Evolutionary conservation across 371 early-diverging fungal genomes (phyloP).

Genomic region (Chytridiales sp.): DNA sequence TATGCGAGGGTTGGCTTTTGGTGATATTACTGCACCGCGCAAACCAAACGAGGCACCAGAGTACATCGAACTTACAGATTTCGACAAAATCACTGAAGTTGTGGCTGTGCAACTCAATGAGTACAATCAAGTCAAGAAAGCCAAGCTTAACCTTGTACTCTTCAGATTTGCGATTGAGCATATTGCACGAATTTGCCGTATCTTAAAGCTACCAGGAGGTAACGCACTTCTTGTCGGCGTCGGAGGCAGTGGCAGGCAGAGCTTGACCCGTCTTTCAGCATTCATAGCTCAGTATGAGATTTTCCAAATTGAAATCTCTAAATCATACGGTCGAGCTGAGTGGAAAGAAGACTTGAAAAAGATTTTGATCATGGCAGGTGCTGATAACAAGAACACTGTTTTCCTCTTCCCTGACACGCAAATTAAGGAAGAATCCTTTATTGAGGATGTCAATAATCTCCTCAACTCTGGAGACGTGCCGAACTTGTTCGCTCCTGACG

Average conservation of each 20-base stretch:
- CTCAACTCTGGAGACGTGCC: constrained; percentile 60
- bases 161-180: constrained; percentile 63
- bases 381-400: constrained; percentile 49
- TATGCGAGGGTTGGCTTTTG: constrained; percentile 50
- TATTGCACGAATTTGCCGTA: constrained; percentile 50
- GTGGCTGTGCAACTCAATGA: constrained; percentile 42
- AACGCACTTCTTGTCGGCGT: constrained; percentile 59
- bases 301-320: constrained; percentile 58
- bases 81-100: constrained; percentile 44
- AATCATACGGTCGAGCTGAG: constrained; percentile 49
- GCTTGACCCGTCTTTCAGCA: constrained; percentile 48
- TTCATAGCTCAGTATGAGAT: constrained; percentile 54
- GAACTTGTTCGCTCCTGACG: constrained; percentile 54
- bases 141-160: constrained; percentile 54
- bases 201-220: constrained; percentile 55
- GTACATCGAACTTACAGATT: constrained; percentile 47
- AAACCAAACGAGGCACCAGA: constrained; percentile 37
- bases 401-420: constrained; percentile 58
- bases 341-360: constrained; percentile 60
- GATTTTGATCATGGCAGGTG: constrained; percentile 47
- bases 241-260: constrained; percentile 58
- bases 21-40: constrained; percentile 43
- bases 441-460: constrained; percentile 54
- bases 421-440: constrained; percentile 57
- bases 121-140: constrained; percentile 58